Evolutionary conservation across 2,329 filamentous ascomycete species (phyloP).

Genomic region (Alternaria alternata): DNA sequence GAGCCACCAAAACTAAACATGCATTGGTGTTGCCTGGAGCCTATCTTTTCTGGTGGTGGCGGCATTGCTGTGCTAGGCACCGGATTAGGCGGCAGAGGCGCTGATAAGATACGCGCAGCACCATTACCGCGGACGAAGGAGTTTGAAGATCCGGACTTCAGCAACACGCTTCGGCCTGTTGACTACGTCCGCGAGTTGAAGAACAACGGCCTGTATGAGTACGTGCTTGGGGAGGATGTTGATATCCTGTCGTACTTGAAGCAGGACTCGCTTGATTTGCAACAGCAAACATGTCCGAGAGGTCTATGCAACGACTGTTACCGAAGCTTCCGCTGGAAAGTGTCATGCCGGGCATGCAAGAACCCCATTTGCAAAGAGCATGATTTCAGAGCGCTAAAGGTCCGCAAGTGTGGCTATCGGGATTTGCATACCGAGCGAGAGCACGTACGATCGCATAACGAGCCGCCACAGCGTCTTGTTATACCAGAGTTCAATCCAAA

Average conservation of each 20-base stretch:
- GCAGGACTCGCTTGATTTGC: slow-evolving; percentile 54
- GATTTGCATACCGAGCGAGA: slow-evolving; percentile 61
- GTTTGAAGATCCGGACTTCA: slow-evolving; percentile 65
- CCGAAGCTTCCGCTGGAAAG: slow-evolving; percentile 65
- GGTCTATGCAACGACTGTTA: slow-evolving; percentile 67
- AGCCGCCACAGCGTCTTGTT: slow-evolving; percentile 41
- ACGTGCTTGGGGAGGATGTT: slow-evolving; percentile 52
- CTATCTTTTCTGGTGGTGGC: slow-evolving; percentile 66
- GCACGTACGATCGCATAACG: slow-evolving; percentile 47
- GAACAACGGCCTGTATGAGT: slow-evolving; percentile 53
- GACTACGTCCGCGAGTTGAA: slow-evolving; percentile 52
- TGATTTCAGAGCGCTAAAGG: slow-evolving; percentile 64
- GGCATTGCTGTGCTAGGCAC: slow-evolving; percentile 65
- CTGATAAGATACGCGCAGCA: slow-evolving; percentile 64
- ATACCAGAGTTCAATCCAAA: slow-evolving; percentile 51
- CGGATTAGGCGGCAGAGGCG: slow-evolving; percentile 58
- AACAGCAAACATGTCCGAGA: slow-evolving; percentile 60
- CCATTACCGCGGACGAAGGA: slow-evolving; percentile 63
- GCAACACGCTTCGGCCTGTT: slow-evolving; percentile 58
- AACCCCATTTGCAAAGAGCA: slow-evolving; percentile 67
- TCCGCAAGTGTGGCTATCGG: slow-evolving; percentile 65
- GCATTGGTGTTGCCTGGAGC: slow-evolving; percentile 68
- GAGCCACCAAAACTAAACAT: slow-evolving; percentile 62
- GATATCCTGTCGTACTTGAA: slow-evolving; percentile 51
- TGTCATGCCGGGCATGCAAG: slow-evolving; percentile 66